phyloP scores from a whole-genome alignment of 106 monocot genomes.

The Phalaenopsis aphrodite region DNA sequence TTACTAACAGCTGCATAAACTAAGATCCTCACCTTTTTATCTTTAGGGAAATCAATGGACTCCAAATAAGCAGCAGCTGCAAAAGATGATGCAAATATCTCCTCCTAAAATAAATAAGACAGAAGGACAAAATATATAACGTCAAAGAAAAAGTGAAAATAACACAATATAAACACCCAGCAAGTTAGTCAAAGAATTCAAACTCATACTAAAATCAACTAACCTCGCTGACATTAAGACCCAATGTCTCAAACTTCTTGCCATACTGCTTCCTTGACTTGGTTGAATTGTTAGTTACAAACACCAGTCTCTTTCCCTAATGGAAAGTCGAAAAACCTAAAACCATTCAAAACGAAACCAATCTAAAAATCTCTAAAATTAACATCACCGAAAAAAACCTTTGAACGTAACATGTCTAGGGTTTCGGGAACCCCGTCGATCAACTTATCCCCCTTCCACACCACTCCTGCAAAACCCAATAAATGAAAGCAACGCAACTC shows the following conservation, averaged over 20 bases:
- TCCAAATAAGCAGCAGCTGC: conserved; percentile 93
- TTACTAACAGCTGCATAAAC: neutral
- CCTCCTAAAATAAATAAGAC: conserved; percentile 43
- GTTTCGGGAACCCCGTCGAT: conserved; percentile 87
- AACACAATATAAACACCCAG: neutral
- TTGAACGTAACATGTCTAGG: conserved; percentile 74
- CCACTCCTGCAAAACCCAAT: conserved; percentile 50
- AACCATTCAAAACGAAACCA: neutral
- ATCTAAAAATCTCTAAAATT: neutral
- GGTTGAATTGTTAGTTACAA: conserved; percentile 95
- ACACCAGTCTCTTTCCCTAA: conserved; percentile 89
- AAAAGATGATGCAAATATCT: conserved; percentile 97
- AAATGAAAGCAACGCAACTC: neutral
- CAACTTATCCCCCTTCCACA: conserved; percentile 95
- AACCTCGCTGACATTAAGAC: conserved; percentile 83
- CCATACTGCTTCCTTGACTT: conserved; percentile 98
- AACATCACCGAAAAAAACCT: conserved; percentile 24
- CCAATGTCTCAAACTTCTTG: conserved; percentile 89
- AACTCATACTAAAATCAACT: conserved; percentile 6
- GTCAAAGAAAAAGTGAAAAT: neutral
- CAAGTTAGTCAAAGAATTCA: neutral
- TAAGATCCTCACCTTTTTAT: conserved; percentile 62
- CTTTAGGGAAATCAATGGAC: conserved; percentile 86
- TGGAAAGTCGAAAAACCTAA: neutral
- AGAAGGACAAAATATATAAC: neutral